Evolutionary conservation across 805 yeast genomes (phyloP).

Genomic region (Wickerhamomyces pijperi): DNA sequence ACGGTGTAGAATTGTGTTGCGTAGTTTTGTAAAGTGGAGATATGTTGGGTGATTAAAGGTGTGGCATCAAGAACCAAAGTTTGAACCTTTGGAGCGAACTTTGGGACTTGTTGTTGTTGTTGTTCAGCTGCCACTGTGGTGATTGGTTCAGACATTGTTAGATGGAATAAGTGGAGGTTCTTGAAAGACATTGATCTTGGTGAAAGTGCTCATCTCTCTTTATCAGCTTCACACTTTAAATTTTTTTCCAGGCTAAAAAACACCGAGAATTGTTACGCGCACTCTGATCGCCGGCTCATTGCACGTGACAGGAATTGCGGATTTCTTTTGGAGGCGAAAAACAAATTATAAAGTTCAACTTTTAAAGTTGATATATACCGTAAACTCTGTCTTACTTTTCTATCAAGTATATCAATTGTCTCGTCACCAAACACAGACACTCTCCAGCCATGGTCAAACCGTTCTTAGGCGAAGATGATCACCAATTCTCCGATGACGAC

Average conservation of each 20-base stretch:
- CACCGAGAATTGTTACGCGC: too few relatives aligned
- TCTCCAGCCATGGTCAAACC: neutral
- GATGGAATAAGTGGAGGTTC: too few relatives aligned
- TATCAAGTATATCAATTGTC: neutral
- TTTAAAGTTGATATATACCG: too few relatives aligned
- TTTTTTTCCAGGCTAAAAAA: neutral
- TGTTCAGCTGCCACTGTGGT: too few relatives aligned
- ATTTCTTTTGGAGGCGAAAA: too few relatives aligned
- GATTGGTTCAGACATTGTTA: neutral
- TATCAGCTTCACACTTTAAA: neutral
- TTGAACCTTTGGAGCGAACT: conserved; percentile 7
- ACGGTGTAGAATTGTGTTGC: conserved; percentile 77
- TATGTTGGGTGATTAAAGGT: conserved; percentile 81
- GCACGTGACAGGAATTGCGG: too few relatives aligned
- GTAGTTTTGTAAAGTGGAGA: conserved; percentile 55
- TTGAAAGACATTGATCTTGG: too few relatives aligned
- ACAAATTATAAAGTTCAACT: too few relatives aligned
- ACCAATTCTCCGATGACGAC: neutral
- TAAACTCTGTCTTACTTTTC: neutral
- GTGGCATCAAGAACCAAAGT: conserved; percentile 83
- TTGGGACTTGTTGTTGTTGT: too few relatives aligned
- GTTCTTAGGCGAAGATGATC: neutral
- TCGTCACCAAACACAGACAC: neutral
- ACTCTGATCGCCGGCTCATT: too few relatives aligned
- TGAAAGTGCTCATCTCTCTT: neutral